Evolutionary conservation across 2,329 filamentous ascomycete genomes (phyloP), one percentile per base, ranked within the genome.

Genomic region (Cercospora zeae-maydis): DNA sequence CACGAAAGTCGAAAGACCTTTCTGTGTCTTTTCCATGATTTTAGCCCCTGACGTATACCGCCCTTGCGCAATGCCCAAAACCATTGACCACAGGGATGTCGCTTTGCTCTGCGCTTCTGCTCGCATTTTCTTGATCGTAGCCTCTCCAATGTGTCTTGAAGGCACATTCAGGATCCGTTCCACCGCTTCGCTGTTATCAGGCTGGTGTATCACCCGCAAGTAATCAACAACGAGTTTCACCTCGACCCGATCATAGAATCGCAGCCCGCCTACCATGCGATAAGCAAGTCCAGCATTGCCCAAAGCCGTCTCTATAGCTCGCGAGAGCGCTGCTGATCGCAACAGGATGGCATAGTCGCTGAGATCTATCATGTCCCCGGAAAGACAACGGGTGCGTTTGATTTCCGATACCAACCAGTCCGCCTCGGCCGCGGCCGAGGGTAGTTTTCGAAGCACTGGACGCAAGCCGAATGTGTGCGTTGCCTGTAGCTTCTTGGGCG

Each of bases 231-330:
- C 75, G 6, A 92, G 83, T 75, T 95, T 96, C 73, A 98, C 89
- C 74, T 99, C 93, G 2, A 86, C 84, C 57, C 95, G 87, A 69
- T 99, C 95, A 72, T 96, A 98, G 75, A 99, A 99, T 63, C 91
- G 90, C 66, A 87, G 86, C 1, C 95, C 93, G 70, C 89, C 93
- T 57, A 98, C 88, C 93, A 98, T 97, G 55, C 87, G 87, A 76
- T 98, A 99, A 0, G 92, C 84, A 42, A 98, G 86, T 1, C 92
- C 92, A 10, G 86, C 86, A 71, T 89, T 91, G 13, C 89, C 91
- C 42, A 98, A 80, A 2, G 89, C 88, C 21, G 87, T 84, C 77
- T 99, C 93, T 39, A 98, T 89, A n/a, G 91, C 86, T 21, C 93
- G 83, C 0, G 93, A 97, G 7, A 97, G 80, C 1, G 87, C 82